phyloP scores from a whole-genome alignment of 2,329 filamentous ascomycete species.

The Chaetomiaceae sp. region DNA sequence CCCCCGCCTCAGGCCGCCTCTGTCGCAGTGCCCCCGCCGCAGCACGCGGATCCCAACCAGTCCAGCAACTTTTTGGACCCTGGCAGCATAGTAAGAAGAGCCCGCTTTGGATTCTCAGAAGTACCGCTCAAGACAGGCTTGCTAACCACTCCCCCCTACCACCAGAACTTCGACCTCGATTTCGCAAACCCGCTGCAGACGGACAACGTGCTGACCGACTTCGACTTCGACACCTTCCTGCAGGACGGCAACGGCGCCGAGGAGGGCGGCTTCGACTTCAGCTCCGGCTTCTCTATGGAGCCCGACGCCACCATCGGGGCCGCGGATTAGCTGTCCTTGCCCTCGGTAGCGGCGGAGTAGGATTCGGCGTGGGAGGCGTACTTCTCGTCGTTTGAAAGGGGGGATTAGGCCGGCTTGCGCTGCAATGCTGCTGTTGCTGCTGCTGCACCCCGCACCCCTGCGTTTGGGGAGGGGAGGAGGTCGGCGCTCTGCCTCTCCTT shows the following conservation, averaged over 20 bases:
- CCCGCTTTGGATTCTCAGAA: too few relatives aligned
- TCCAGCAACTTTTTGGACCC: conserved; percentile 42
- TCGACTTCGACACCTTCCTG: conserved; percentile 64
- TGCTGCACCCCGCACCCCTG: too few relatives aligned
- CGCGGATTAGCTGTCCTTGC: conserved; percentile 47
- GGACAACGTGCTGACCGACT: conserved; percentile 57
- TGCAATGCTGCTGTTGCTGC: background rate
- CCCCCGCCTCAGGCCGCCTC: conserved; percentile 38
- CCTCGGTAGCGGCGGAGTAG: conserved; percentile 48
- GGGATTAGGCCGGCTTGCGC: too few relatives aligned
- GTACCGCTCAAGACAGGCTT: conserved; percentile 2
- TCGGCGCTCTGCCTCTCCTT: too few relatives aligned
- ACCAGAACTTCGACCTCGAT: conserved; percentile 44
- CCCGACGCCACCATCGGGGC: conserved; percentile 52
- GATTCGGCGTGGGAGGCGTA: background rate
- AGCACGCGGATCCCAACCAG: conserved; percentile 43
- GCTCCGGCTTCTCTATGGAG: conserved; percentile 49
- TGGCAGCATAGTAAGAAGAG: conserved; percentile 36
- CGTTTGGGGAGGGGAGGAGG: too few relatives aligned
- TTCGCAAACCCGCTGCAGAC: conserved; percentile 50
- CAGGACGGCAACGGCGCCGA: conserved; percentile 49
- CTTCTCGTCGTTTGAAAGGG: too few relatives aligned
- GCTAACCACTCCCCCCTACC: conserved; percentile 21
- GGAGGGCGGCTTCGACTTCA: conserved; percentile 49
- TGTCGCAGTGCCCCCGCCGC: conserved; percentile 38